Base-by-base conservation (phyloP, 257 asterid genomes). In the Plectranthus barbatus region DNA sequence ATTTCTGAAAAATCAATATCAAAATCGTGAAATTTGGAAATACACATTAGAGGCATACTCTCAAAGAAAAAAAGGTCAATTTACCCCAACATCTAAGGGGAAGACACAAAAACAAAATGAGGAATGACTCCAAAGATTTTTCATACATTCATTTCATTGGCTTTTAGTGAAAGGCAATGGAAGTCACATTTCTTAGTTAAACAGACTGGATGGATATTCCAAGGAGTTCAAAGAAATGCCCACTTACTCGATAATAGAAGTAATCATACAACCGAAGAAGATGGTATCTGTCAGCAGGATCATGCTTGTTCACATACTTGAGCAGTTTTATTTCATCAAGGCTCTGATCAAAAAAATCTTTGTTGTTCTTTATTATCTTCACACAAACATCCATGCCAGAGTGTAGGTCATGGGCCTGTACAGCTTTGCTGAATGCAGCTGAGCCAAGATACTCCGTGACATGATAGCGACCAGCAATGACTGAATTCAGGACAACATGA, bases 371-470 rank as follows among this genome's bases (percentile, higher is more conserved):
- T 68, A 93, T 93, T 65, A 93, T 87, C 79, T 93, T 90, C 77
- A 93, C 92, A 65, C 99, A 93, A 4, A 93, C 97, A 81, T 93
- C 99, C 94, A 93, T 90, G 79, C 97, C 99, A 60, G 97, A 85
- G 74, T 93, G 99, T 79, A 93, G 84, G 75, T 93, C 99, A 57
- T 93, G 99, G 26, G 99, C 99, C 85, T 93, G 99, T 62, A 93
- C 85, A 72, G 97, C 99, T 82, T 93, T 93, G 83, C 99, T 93
- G 71, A 93, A 93, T 72, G 99, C 97, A 54, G 99, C 99, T 60
- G 99, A 93, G 76, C 99, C 99, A 53, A 93, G 96, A 83, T 93
- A 90, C 80, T 93, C 99, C 1, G 99, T 92, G 56, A 92, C 99
- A 76, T 92, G 99, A 77, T 92, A 92, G 56, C 97, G 88, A 20